phyloP scores from a whole-genome alignment of 208 protist species.

The Tritrichomonas foetus region DNA sequence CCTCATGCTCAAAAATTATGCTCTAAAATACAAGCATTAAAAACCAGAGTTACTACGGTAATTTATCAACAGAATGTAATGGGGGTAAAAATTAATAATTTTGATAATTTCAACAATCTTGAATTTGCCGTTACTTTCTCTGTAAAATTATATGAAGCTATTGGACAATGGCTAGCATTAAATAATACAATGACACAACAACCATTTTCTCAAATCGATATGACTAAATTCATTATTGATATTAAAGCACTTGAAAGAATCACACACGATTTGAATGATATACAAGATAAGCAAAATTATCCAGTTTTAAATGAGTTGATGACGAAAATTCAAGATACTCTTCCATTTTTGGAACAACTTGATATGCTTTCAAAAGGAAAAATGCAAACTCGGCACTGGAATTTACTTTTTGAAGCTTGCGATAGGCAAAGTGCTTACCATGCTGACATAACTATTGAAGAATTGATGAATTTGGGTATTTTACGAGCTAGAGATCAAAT shows the following conservation, averaged over 20 bases:
- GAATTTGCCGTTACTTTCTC: not conserved
- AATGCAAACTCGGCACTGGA: not conserved
- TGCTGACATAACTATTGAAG: conserved; percentile 1
- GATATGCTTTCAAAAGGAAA: not conserved
- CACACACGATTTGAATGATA: not conserved
- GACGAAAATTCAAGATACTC: not conserved
- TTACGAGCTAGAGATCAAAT: not conserved
- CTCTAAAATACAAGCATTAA: not conserved
- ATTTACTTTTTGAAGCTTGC: not conserved
- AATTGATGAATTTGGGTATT: conserved; percentile 8
- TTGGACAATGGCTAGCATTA: not conserved
- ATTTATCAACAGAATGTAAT: not conserved
- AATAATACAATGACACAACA: not conserved
- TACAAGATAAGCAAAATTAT: not conserved
- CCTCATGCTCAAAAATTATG: not conserved
- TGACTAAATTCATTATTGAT: not conserved
- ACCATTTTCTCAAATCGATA: not conserved
- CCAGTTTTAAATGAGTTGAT: not conserved
- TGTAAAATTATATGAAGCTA: not conserved
- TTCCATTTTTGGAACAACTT: not conserved
- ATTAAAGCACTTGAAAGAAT: not conserved
- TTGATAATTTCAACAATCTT: not conserved
- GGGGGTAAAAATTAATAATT: not conserved
- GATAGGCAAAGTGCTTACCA: not conserved
- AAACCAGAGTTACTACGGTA: not conserved